Evolutionary conservation across 352 stramenopile species (phyloP).

Genomic region (Lagenidium giganteum): DNA sequence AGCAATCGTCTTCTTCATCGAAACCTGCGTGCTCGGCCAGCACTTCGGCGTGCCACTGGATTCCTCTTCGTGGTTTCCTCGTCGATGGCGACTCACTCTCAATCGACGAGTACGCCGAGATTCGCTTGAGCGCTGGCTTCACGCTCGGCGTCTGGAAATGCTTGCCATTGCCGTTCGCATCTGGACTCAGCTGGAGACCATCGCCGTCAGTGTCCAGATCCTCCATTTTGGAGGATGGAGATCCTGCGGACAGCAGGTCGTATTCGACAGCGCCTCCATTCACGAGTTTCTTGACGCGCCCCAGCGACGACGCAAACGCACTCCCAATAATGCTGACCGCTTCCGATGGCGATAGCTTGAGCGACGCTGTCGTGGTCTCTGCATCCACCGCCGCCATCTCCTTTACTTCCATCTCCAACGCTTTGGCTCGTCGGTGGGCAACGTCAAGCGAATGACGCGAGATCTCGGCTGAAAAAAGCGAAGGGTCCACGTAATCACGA

Average conservation of each 20-base stretch:
- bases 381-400: slow-evolving; percentile 55
- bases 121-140: slow-evolving; percentile 63
- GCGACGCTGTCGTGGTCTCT: slow-evolving; percentile 10
- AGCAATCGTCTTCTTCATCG: slow-evolving; percentile 31
- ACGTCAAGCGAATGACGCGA: slow-evolving; percentile 80
- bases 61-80: slow-evolving; percentile 37
- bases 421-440: slow-evolving; percentile 70
- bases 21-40: slow-evolving; percentile 78
- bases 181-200: slow-evolving; percentile 75
- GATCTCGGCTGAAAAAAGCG: slow-evolving; percentile 76
- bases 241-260: slow-evolving; percentile 59
- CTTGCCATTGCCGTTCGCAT: slow-evolving; percentile 52
- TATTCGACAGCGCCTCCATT: slow-evolving; percentile 58
- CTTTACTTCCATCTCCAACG: slow-evolving; percentile 67
- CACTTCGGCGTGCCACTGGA: slow-evolving; percentile 74
- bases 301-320: slow-evolving; percentile 57
- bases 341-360: slow-evolving; percentile 54
- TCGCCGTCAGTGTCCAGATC: slow-evolving; percentile 78
- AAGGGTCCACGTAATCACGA: slow-evolving; percentile 71
- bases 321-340: slow-evolving; percentile 56
- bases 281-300: slow-evolving; percentile 54
- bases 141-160: slow-evolving; percentile 48
- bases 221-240: slow-evolving; percentile 44
- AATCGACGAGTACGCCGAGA: slow-evolving; percentile 66
- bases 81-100: slow-evolving; percentile 35